Conservation (phyloP, 176 grass and related monocot species). For the Chloris gayana region DNA sequence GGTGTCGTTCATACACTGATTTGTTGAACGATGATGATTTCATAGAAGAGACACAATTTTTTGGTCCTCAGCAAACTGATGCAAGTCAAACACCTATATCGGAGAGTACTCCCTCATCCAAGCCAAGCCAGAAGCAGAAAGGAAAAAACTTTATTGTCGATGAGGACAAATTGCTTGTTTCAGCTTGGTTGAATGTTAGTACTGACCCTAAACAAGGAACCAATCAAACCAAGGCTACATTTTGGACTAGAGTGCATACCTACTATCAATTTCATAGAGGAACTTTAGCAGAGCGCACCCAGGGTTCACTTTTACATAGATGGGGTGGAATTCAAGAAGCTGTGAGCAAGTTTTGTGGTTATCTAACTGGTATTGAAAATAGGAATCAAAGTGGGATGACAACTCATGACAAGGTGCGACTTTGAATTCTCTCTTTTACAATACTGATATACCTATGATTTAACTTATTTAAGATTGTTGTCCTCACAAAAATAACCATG, state of each 20-base stretch:
- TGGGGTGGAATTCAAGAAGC: background rate
- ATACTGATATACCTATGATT: background rate
- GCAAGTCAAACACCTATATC: too few species aligned
- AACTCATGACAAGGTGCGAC: background rate
- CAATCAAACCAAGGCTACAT: background rate
- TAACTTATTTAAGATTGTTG: background rate
- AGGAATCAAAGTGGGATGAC: background rate
- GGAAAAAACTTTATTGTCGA: too few species aligned
- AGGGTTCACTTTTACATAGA: background rate
- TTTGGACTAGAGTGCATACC: background rate
- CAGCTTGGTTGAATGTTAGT: background rate
- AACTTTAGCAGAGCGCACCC: background rate
- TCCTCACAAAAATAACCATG: background rate
- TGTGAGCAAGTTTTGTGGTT: background rate
- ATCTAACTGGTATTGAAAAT: background rate
- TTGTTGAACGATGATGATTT: too few species aligned
- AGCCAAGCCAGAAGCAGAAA: too few species aligned
- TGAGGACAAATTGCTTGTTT: too few species aligned
- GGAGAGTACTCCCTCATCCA: too few species aligned
- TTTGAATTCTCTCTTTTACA: background rate
- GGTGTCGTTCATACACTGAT: too few species aligned
- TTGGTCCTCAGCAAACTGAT: too few species aligned
- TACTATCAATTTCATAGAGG: background rate
- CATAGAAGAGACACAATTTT: too few species aligned
- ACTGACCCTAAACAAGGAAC: background rate